phyloP scores from a whole-genome alignment of 2,329 filamentous ascomycete genomes.

The Aspergillus ruber region DNA sequence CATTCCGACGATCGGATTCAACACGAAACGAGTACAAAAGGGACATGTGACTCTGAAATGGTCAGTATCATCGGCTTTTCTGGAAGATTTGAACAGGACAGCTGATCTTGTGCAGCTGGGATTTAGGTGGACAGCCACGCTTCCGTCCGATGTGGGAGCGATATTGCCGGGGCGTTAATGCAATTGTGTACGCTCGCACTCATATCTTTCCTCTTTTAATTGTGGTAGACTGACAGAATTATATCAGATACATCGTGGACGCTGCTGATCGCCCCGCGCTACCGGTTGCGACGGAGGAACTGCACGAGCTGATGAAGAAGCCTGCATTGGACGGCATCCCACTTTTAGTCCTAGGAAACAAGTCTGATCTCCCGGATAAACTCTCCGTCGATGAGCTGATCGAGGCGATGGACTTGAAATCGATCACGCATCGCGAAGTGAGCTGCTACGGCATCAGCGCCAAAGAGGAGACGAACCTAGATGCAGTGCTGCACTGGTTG shows the following conservation, averaged over 20 bases:
- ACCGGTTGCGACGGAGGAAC: slow-evolving; percentile 81
- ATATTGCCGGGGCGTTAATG: slow-evolving; percentile 95
- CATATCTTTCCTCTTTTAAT: background rate
- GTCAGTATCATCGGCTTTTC: slow-evolving; percentile 41
- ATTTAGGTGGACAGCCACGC: slow-evolving; percentile 90
- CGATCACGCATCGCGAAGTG: slow-evolving; percentile 84
- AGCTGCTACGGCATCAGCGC: slow-evolving; percentile 98
- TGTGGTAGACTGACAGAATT: slow-evolving; percentile 6
- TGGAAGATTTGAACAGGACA: background rate
- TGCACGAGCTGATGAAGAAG: slow-evolving; percentile 82
- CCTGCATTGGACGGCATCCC: slow-evolving; percentile 82
- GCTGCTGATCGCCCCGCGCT: slow-evolving; percentile 79
- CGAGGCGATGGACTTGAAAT: slow-evolving; percentile 82
- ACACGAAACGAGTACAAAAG: slow-evolving; percentile 96
- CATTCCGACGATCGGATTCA: slow-evolving; percentile 97
- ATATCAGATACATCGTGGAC: slow-evolving; percentile 79
- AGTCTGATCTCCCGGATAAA: slow-evolving; percentile 88
- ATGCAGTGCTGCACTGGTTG: slow-evolving; percentile 93
- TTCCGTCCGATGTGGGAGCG: slow-evolving; percentile 99
- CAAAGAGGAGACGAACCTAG: slow-evolving; percentile 97
- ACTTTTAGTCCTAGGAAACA: slow-evolving; percentile 90
- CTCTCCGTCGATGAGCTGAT: slow-evolving; percentile 92
- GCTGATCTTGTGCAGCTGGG: slow-evolving; percentile 58
- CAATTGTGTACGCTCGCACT: slow-evolving; percentile 64
- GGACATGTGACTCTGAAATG: slow-evolving; percentile 98